A percentile compares a stretch with the other conserved stretches of the same genome.
Conservation (phyloP, 805 yeast species). For the Candida jianshihensis region DNA sequence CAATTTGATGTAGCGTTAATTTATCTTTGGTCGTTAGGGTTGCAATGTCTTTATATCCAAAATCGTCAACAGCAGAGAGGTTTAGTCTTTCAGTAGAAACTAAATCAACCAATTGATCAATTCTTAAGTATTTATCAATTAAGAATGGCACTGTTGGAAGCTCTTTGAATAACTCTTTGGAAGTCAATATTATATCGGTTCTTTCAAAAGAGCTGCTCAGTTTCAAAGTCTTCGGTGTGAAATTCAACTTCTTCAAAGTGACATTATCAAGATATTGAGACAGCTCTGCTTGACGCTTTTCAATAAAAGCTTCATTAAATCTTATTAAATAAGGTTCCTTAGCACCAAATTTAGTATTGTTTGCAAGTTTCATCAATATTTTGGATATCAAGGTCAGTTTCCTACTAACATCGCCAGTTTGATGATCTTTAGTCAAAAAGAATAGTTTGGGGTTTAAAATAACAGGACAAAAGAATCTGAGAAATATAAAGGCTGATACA, state of each 20-base stretch:
- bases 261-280: slow-evolving; percentile 65
- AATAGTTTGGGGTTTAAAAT: slow-evolving; percentile 84
- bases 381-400: slow-evolving; percentile 81
- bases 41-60: slow-evolving; percentile 6
- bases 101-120: slow-evolving; percentile 50
- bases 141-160: slow-evolving; percentile 63
- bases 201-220: slow-evolving; percentile 50
- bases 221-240: slow-evolving; percentile 49
- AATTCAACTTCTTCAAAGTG: slow-evolving; percentile 63
- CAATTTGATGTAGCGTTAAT: slow-evolving; percentile 24
- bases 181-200: slow-evolving; percentile 45
- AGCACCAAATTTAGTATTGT: slow-evolving; percentile 63
- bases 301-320: slow-evolving; percentile 60
- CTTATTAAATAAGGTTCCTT: slow-evolving; percentile 76
- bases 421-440: slow-evolving; percentile 62
- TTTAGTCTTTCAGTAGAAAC: slow-evolving; percentile 22
- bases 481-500: slow-evolving; percentile 74
- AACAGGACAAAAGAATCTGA: slow-evolving; percentile 87
- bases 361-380: slow-evolving; percentile 70
- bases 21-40: too few species aligned
- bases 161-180: slow-evolving; percentile 46
- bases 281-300: slow-evolving; percentile 48
- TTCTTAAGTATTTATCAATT: slow-evolving; percentile 56
- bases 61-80: slow-evolving; percentile 15
- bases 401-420: slow-evolving; percentile 64